Conservation (phyloP, 2,329 filamentous ascomycete species). For the Cordyceps farinosa region DNA sequence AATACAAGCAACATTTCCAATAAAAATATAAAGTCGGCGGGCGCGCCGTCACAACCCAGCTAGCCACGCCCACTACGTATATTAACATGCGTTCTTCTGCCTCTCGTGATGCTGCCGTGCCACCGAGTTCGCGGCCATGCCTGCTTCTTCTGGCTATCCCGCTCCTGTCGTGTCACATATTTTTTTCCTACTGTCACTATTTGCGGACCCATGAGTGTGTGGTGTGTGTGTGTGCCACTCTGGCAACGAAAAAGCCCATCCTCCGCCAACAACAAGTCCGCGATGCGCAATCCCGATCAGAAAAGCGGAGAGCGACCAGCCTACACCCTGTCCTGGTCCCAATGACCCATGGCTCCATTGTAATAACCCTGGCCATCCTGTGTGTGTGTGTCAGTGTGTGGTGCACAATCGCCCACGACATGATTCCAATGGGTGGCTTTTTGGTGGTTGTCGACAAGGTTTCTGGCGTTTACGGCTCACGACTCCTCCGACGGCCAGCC, state of each 20-base stretch:
- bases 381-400: too few relatives aligned
- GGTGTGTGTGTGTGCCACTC: background rate
- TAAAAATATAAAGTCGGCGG: background rate
- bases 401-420: background rate
- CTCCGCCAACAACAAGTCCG: background rate
- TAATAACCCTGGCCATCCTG: too few relatives aligned
- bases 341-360: too few relatives aligned
- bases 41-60: too few relatives aligned
- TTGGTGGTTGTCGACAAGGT: background rate
- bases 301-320: slow-evolving; percentile 19
- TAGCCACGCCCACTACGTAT: too few relatives aligned
- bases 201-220: background rate
- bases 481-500: background rate
- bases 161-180: too few relatives aligned
- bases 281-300: background rate
- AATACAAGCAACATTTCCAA: too few relatives aligned
- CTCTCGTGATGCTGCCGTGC: background rate
- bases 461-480: background rate
- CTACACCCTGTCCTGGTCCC: background rate
- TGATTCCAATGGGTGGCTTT: background rate
- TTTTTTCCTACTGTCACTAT: too few relatives aligned
- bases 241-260: background rate
- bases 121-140: background rate
- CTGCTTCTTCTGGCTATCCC: background rate
- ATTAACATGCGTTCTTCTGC: background rate